Percentiles rank a stretch among this genome's conserved stretches.
Evolutionary conservation across 129 eudicot species (phyloP).

Genomic region (Rutidosis leptorrhynchoides): DNA sequence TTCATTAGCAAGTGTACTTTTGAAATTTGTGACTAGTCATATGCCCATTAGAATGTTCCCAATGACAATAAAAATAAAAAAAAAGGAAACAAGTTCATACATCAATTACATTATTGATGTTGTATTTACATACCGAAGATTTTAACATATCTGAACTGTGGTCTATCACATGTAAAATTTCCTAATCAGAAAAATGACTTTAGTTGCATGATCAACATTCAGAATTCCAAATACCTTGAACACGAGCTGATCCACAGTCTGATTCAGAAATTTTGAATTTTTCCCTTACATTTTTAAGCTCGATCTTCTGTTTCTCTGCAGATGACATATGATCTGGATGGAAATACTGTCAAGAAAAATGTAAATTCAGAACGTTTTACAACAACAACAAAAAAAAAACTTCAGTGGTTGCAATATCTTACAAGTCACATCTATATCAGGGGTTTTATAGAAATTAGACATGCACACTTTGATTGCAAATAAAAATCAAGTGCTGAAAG

Average conservation of each 20-base stretch:
- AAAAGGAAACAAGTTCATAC: neutral
- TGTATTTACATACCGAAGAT: neutral
- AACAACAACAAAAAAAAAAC: no score
- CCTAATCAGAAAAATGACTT: neutral
- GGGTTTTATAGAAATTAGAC: neutral
- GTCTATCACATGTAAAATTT: neutral
- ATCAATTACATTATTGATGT: neutral
- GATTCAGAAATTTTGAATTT: conserved; percentile 49
- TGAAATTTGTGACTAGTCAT: neutral
- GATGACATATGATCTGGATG: no score
- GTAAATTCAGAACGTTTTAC: neutral
- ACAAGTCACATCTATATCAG: neutral
- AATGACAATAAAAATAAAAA: no score
- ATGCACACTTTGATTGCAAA: neutral
- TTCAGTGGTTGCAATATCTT: neutral
- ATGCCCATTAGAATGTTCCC: neutral
- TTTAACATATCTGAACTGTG: neutral
- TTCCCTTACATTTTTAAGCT: conserved; percentile 73
- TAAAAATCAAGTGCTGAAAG: neutral
- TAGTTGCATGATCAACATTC: no score
- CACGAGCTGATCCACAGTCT: no score
- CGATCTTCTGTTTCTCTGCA: conserved; percentile 71
- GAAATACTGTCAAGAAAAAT: no score
- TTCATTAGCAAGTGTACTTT: no score
- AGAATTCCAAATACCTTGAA: no score